phyloP scores from a whole-genome alignment of 176 grass and related monocot species.

The Tillandsia fasciculata region DNA sequence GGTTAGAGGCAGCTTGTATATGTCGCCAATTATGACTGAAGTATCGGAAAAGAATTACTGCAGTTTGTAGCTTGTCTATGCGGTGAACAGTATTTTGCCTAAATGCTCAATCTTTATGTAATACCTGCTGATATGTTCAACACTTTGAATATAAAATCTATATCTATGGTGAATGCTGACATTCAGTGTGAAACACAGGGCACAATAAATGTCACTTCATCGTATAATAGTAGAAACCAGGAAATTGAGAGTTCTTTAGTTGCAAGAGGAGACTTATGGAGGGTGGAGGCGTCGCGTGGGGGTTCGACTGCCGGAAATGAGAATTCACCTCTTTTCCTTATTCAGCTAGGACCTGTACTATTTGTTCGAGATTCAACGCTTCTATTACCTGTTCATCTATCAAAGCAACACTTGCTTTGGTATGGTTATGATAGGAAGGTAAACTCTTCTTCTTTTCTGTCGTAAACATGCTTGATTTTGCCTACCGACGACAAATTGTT shows the following conservation, averaged over 20 bases:
- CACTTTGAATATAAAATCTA: neutral
- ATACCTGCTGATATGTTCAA: neutral
- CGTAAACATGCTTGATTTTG: too few species aligned
- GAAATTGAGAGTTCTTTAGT: conserved; percentile 68
- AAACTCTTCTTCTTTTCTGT: neutral
- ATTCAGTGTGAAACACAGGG: conserved; percentile 32
- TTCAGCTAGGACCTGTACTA: conserved; percentile 81
- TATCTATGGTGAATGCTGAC: neutral
- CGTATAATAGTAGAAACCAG: conserved; percentile 50
- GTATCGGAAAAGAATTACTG: too few species aligned
- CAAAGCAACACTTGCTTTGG: conserved; percentile 96
- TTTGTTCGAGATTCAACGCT: conserved; percentile 82
- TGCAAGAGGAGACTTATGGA: conserved; percentile 82
- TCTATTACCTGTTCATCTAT: conserved; percentile 93
- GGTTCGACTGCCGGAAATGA: conserved; percentile 48
- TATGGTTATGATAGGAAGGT: conserved; percentile 98
- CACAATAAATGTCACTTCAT: conserved; percentile 60
- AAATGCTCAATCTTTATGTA: too few species aligned
- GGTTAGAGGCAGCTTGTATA: too few species aligned
- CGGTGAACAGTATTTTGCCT: too few species aligned
- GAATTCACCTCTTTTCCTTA: conserved; percentile 67
- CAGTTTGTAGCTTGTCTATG: too few species aligned
- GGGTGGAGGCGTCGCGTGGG: conserved; percentile 62
- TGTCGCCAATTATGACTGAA: too few species aligned
- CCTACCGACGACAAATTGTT: neutral